phyloP scores from a whole-genome alignment of 495 filamentous ascomycete species.

The Rhypophila decipiens region DNA sequence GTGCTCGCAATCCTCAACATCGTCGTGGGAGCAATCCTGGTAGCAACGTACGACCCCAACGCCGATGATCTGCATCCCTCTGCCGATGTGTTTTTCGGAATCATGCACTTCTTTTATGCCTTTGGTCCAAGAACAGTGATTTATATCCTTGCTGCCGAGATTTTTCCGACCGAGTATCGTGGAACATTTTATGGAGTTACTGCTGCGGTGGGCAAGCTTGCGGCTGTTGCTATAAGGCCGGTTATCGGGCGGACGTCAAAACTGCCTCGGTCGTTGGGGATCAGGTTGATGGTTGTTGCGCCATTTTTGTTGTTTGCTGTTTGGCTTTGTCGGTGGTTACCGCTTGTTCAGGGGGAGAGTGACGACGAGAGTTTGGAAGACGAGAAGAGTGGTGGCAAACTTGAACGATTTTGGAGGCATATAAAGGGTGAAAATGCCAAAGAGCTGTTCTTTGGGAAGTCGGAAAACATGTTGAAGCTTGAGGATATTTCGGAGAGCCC shows the following conservation, averaged over 20 bases:
- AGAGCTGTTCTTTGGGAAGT: too few species aligned
- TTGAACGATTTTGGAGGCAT: too few species aligned
- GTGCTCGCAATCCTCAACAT: slow-evolving; percentile 22
- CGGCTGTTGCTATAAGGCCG: slow-evolving; percentile 51
- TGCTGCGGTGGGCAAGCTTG: slow-evolving; percentile 51
- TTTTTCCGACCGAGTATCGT: slow-evolving; percentile 57
- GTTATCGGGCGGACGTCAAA: slow-evolving; percentile 36
- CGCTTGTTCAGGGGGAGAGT: too few species aligned
- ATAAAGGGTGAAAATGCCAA: too few species aligned
- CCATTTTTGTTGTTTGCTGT: too few species aligned
- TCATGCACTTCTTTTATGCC: slow-evolving; percentile 35
- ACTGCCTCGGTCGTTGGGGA: too few species aligned
- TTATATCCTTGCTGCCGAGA: slow-evolving; percentile 48
- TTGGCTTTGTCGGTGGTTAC: too few species aligned
- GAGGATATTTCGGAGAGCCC: too few species aligned
- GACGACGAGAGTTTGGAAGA: too few species aligned
- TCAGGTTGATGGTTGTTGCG: too few species aligned
- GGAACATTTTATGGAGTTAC: slow-evolving; percentile 51
- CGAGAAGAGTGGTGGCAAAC: too few species aligned
- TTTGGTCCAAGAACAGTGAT: slow-evolving; percentile 36
- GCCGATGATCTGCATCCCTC: background rate
- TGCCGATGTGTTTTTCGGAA: slow-evolving; percentile 24
- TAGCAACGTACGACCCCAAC: background rate
- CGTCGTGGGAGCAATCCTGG: slow-evolving; percentile 19
- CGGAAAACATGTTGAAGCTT: too few species aligned